Base-by-base conservation (phyloP, 805 yeast species). In the Ogataea corticis region DNA sequence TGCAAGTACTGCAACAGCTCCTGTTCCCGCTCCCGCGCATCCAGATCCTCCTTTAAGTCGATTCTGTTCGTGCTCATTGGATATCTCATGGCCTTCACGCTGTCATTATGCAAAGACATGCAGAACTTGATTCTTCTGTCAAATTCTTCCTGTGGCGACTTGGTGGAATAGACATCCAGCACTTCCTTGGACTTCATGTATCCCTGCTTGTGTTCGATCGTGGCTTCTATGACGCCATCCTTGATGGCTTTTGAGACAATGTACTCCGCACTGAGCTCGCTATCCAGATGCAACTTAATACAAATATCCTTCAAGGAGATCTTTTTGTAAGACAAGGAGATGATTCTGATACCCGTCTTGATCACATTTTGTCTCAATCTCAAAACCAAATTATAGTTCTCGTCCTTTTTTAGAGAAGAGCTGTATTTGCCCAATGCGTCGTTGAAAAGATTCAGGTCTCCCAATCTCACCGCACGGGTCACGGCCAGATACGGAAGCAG, bases 181-280 rank as follows among this genome's bases (percentile, higher is more conserved):
- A 88, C 70, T 66, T 94, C 99, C 56, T 82, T 84, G 31, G 95
- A 85, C 69, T 90, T 91, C 86, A 94, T 91, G 65, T 72, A 91
- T 2, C 97, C 97, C 51, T 80, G 75, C 62, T 87, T 88, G 68
- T 91, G 97, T 64, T 94, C 87, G 56, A 94, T 86, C 44, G 82
- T 79, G 3, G 99, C 98, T 61, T 94, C 98, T 63, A 94, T 88
- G 42, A 94, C 98, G 49, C 96, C 97, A 65, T 94, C 99, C 60
- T 96, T 83, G 48, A 94, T 92, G 19, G 97, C 94, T 72, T 94
- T 92, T 31, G 97, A 88, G 17, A 94, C 96, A 66, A 94, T 90
- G 66, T 92, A 94, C 71, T 94, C 99, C 1, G 97, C 96, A 57
- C 92, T 84, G 61, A 94, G 91, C 71, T 94, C 99, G 39, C 91